phyloP scores from a whole-genome alignment of 805 yeast species.

The Hanseniaspora guilliermondii region DNA sequence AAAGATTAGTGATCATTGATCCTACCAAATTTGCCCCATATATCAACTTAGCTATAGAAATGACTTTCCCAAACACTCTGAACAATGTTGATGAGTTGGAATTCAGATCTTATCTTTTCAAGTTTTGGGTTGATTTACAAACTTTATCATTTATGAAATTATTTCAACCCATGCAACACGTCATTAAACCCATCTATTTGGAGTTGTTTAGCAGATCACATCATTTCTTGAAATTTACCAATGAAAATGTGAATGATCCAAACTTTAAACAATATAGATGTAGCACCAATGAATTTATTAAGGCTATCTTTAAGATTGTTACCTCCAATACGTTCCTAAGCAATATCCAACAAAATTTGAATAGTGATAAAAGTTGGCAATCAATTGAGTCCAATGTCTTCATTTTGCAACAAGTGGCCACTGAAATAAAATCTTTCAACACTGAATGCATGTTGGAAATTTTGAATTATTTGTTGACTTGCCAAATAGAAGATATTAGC shows the following conservation, averaged over 20 bases:
- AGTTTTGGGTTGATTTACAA: slow-evolving; percentile 79
- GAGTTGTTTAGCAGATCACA: slow-evolving; percentile 32
- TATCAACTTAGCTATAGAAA: slow-evolving; percentile 57
- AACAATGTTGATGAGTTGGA: slow-evolving; percentile 50
- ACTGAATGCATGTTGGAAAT: slow-evolving; percentile 59
- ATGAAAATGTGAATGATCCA: slow-evolving; percentile 46
- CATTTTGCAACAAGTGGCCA: slow-evolving; percentile 86
- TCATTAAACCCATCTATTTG: slow-evolving; percentile 43
- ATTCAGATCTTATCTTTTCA: slow-evolving; percentile 77
- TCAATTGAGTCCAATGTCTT: slow-evolving; percentile 80
- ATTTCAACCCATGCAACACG: slow-evolving; percentile 39
- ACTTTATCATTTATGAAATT: slow-evolving; percentile 22
- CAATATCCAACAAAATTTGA: slow-evolving; percentile 22
- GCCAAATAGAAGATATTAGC: slow-evolving; percentile 13
- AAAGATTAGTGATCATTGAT: slow-evolving; percentile 60
- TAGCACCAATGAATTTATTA: slow-evolving; percentile 94
- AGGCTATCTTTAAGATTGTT: slow-evolving; percentile 66
- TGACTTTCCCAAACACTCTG: slow-evolving; percentile 38
- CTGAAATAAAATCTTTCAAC: slow-evolving; percentile 63
- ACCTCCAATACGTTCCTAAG: slow-evolving; percentile 18
- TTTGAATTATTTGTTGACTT: slow-evolving; percentile 35
- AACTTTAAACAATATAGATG: slow-evolving; percentile 88
- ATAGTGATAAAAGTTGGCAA: slow-evolving; percentile 48
- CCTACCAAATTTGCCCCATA: slow-evolving; percentile 61
- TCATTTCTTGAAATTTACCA: slow-evolving; percentile 22